Evolutionary conservation across 2,329 filamentous ascomycete species (phyloP), one percentile per base, ranked within the genome.

Genomic region (Pyricularia pennisetigena): DNA sequence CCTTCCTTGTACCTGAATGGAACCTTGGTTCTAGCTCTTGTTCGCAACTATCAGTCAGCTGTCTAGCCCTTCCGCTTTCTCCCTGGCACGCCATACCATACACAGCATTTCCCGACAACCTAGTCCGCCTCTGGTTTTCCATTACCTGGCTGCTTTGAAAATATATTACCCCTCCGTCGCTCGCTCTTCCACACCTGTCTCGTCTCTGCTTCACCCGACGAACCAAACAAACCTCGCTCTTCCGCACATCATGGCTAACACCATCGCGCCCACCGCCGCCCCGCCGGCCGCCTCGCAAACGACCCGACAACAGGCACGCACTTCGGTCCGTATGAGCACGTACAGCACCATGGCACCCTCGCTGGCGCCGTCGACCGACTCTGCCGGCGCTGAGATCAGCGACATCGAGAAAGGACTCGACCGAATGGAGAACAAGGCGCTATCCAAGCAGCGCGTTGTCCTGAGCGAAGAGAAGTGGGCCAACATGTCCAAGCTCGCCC

Each of bases 391-490:
- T 72, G 85, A 87, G 77, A 86, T 88, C 73, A 80, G 80, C 78
- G 87, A 91, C 72, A 93, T 95, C 78, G 90, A 91, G 74, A 87
- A 89, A 70, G 90, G 91, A 69, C 87, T 97, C 71, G 89, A 93
- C 74, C 91, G 93, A 75, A 91, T 97, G 81, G 92, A 96, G 79
- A 95, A 97, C 83, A 93, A 92, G 80, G 91, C 90, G 65, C 88
- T 97, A 30, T 82, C 87, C 73, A 87, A 90, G 74, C 94, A 97
- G 82, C 90, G 94, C 73, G 94, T 94, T 75, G 83, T 88, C 68
- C 87, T 94, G 71, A 90, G 84, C 76, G 87, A 90, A 71, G 88
- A 94, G 79, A 96, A 97, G 84, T 87, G 85, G 24, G 91, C 92
- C 74, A 89, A 90, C 76, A 83, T 97, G 79, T 89, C 88, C 82